phyloP scores from a whole-genome alignment of 345 rosid genomes.

The Isatis tinctoria region DNA sequence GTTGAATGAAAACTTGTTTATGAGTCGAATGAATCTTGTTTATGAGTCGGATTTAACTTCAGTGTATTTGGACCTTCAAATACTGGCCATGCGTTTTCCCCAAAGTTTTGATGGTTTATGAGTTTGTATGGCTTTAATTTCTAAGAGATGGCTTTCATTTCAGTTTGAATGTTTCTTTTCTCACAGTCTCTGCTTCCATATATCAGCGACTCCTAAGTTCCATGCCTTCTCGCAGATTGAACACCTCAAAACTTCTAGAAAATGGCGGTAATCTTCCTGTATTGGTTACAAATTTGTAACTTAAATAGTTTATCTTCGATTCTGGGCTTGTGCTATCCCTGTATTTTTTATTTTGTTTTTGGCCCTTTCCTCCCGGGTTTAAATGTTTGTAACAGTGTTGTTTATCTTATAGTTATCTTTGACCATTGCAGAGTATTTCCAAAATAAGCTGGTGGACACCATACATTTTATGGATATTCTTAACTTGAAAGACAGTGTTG shows the following conservation, averaged over 20 bases:
- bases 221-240: slow-evolving; percentile 96
- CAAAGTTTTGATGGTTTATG: slow-evolving; percentile 1
- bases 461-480: slow-evolving; percentile 99
- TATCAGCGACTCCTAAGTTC: slow-evolving; percentile 98
- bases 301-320: background rate
- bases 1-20: too few relatives aligned
- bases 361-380: background rate
- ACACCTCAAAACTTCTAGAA: slow-evolving; percentile 87
- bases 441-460: slow-evolving; percentile 98
- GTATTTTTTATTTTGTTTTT: background rate
- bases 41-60: background rate
- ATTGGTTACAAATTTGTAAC: background rate
- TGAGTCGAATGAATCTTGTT: too few relatives aligned
- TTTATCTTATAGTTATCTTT: background rate
- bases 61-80: background rate
- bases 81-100: background rate
- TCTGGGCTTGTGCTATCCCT: background rate
- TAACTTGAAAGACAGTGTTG: slow-evolving; percentile 86
- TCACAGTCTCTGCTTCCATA: slow-evolving; percentile 99
- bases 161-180: slow-evolving; percentile 42
- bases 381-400: background rate
- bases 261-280: slow-evolving; percentile 66
- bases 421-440: slow-evolving; percentile 79
- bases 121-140: slow-evolving; percentile 19
- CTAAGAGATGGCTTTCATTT: slow-evolving; percentile 40